A percentile compares a stretch with the other conserved stretches of the same genome.
Conservation (phyloP, 176 grass and related monocot species). For the Echinochloa phyllopogon region DNA sequence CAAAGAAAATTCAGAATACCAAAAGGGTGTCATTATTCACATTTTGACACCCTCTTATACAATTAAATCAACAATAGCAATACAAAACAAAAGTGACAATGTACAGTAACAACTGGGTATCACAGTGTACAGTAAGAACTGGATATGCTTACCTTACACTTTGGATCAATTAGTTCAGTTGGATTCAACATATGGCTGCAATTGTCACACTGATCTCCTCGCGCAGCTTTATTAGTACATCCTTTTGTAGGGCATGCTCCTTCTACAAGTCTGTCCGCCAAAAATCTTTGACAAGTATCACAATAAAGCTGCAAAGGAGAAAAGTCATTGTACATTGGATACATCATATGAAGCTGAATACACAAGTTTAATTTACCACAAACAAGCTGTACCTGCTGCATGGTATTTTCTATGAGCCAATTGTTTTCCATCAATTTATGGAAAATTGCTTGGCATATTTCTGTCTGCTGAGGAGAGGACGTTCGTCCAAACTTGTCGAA, state of each 20-base stretch:
- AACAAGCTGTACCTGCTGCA: slow-evolving; percentile 68
- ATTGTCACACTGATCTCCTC: slow-evolving; percentile 95
- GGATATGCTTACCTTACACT: slow-evolving; percentile 78
- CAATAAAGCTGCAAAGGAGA: slow-evolving; percentile 77
- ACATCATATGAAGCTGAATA: slow-evolving; percentile 4
- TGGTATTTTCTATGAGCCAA: slow-evolving; percentile 82
- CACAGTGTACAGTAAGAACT: background rate
- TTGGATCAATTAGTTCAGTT: slow-evolving; percentile 87
- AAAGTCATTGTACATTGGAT: slow-evolving; percentile 15
- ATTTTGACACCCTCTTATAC: background rate
- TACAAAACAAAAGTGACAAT: background rate
- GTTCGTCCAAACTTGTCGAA: slow-evolving; percentile 92
- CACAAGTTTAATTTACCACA: background rate
- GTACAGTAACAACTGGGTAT: background rate
- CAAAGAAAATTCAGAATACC: slow-evolving; percentile 23
- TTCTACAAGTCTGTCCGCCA: slow-evolving; percentile 92
- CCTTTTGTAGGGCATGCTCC: slow-evolving; percentile 76
- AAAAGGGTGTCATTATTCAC: background rate
- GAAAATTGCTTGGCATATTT: slow-evolving; percentile 82
- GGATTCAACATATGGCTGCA: slow-evolving; percentile 96
- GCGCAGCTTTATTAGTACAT: slow-evolving; percentile 65
- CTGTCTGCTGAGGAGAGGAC: slow-evolving; percentile 70
- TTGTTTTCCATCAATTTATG: slow-evolving; percentile 70
- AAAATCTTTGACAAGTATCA: slow-evolving; percentile 80
- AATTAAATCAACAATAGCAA: slow-evolving; percentile 7